phyloP scores from a whole-genome alignment of 2,329 filamentous ascomycete species.

The Pseudogymnoascus verrucosus region DNA sequence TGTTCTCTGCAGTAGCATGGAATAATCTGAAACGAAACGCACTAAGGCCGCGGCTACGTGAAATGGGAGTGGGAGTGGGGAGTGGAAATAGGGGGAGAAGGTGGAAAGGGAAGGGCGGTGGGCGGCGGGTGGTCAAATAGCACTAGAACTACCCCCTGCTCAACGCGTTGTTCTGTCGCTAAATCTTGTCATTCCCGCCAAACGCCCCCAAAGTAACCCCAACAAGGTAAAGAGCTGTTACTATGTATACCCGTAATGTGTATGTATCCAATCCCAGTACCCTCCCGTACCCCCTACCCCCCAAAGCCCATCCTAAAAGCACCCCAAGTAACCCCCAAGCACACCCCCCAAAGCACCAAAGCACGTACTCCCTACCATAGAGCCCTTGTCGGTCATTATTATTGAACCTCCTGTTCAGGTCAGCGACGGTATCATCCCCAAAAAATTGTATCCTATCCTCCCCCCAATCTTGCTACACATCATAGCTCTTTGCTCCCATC shows the following conservation, averaged over 20 bases:
- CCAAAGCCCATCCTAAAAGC: too few species aligned
- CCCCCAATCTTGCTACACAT: neutral
- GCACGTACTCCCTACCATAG: neutral
- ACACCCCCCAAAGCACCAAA: neutral
- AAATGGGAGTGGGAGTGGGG: neutral
- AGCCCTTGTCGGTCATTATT: slow-evolving; percentile 1
- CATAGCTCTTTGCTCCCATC: neutral
- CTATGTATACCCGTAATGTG: too few species aligned
- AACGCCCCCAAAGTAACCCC: neutral
- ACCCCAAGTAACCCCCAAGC: neutral
- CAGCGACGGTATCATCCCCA: neutral
- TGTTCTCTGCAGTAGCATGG: slow-evolving; percentile 1
- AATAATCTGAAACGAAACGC: slow-evolving; percentile 6
- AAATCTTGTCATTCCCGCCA: slow-evolving; percentile 2
- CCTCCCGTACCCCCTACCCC: neutral
- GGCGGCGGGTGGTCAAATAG: neutral
- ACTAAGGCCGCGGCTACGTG: neutral
- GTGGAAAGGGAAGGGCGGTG: neutral
- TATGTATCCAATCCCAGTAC: neutral
- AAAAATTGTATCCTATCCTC: neutral
- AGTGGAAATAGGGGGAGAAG: neutral
- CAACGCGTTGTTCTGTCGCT: slow-evolving; percentile 1
- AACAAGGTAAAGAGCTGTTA: neutral
- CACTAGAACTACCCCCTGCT: neutral
- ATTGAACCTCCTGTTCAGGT: slow-evolving; percentile 8